Percentiles rank a stretch among this genome's conserved stretches.
These are phyloP conservation scores for Fomes fomentarius DNA, from an alignment of 1,284 basidiomycete species.

Conservation along the genomic window DNA sequence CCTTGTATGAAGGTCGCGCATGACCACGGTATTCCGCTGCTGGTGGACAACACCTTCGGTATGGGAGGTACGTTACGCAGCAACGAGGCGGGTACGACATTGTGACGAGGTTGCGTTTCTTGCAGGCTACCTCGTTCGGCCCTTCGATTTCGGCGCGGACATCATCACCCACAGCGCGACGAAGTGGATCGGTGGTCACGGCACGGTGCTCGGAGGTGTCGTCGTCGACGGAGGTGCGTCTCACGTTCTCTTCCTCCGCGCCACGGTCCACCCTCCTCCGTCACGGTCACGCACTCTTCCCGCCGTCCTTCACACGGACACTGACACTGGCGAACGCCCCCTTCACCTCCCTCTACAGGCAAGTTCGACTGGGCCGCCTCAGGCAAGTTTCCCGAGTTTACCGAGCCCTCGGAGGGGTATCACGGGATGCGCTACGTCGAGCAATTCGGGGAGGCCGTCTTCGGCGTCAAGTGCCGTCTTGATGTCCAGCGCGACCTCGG, in stretches of 20 bases:
- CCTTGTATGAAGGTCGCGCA: slow-evolving; percentile 53
- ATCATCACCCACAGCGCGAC: slow-evolving; percentile 88
- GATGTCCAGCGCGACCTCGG: slow-evolving; percentile 83
- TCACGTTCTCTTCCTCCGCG: background rate
- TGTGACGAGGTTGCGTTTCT: background rate
- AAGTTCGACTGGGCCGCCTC: slow-evolving; percentile 86
- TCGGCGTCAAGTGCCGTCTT: slow-evolving; percentile 73
- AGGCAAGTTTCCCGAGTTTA: slow-evolving; percentile 83
- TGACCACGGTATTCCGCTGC: slow-evolving; percentile 72
- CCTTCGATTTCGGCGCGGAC: slow-evolving; percentile 80
- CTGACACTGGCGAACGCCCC: no score
- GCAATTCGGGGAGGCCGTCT: slow-evolving; percentile 75
- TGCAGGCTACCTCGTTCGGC: slow-evolving; percentile 69
- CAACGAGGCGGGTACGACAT: background rate
- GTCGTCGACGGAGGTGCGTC: slow-evolving; percentile 71
- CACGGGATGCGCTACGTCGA: slow-evolving; percentile 79
- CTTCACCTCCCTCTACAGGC: no score
- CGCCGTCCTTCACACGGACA: background rate
- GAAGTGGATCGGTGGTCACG: slow-evolving; percentile 93
- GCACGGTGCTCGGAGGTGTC: slow-evolving; percentile 86
- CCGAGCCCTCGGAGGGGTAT: slow-evolving; percentile 82
- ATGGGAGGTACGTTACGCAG: slow-evolving; percentile 60
- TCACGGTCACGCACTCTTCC: background rate
- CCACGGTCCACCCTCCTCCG: background rate
- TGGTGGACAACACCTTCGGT: slow-evolving; percentile 92